These are phyloP conservation scores for Globisporangium mamillatum DNA, from an alignment of 352 stramenopile genomes.

Conservation along the genomic window DNA sequence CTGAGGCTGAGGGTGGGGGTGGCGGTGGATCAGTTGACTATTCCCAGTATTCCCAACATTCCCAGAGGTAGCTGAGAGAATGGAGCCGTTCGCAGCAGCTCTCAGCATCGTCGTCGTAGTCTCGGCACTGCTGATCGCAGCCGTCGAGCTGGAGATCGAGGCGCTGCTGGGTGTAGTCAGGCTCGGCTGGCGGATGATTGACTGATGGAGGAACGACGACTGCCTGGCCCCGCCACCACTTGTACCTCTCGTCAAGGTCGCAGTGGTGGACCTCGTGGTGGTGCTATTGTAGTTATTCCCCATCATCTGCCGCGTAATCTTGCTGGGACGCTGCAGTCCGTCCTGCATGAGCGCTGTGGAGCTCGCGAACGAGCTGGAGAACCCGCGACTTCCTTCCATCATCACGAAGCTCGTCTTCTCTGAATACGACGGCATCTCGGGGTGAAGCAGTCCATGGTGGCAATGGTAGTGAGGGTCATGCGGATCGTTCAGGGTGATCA, in stretches of 20 bases:
- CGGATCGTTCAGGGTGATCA: background rate
- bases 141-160: background rate
- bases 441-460: constrained; percentile 6
- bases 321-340: constrained; percentile 8
- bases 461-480: background rate
- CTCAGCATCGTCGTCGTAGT: background rate
- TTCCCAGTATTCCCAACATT: background rate
- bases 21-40: background rate
- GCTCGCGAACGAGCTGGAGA: constrained; percentile 1
- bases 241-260: background rate
- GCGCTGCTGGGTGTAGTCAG: background rate
- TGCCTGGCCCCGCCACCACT: background rate
- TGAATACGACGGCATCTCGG: constrained; percentile 1
- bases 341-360: constrained; percentile 4
- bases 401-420: constrained; percentile 14
- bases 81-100: background rate
- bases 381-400: constrained; percentile 1
- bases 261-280: background rate
- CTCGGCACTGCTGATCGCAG: background rate
- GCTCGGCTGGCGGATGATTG: background rate
- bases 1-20: background rate
- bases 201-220: constrained; percentile 1
- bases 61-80: background rate
- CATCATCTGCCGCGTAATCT: constrained; percentile 17
- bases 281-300: background rate